Conservation (phyloP, 2,329 filamentous ascomycete genomes). For the Talaromyces verruculosus region DNA sequence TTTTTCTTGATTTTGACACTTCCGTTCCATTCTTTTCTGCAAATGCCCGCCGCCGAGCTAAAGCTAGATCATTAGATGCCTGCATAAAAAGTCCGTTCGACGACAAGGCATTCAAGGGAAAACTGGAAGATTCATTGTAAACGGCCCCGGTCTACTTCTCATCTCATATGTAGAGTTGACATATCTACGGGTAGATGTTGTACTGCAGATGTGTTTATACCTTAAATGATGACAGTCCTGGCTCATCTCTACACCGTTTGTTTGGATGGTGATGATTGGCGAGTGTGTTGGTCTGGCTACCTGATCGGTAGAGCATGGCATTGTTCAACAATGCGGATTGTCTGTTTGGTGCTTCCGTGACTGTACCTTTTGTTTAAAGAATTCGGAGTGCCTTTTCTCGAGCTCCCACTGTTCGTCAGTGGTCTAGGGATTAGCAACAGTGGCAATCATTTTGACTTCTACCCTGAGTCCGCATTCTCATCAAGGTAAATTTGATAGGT, state of each 20-base stretch:
- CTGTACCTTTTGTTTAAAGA: background rate
- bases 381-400: background rate
- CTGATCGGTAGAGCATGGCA: background rate
- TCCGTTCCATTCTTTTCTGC: background rate
- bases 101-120: background rate
- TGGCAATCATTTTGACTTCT: background rate
- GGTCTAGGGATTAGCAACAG: background rate
- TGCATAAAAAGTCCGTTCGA: background rate
- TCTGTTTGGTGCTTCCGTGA: background rate
- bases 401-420: background rate
- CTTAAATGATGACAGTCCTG: background rate
- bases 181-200: too few species aligned
- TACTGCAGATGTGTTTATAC: constrained; percentile 8
- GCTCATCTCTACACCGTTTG: constrained; percentile 5
- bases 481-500: background rate
- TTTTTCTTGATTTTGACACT: background rate
- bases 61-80: background rate
- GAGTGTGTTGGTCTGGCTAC: background rate
- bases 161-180: background rate
- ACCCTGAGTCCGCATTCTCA: background rate
- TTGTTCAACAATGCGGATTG: constrained; percentile 5
- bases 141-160: background rate
- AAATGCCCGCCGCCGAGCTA: background rate
- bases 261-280: background rate
- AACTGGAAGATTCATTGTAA: background rate